Evolutionary conservation across 2,329 filamentous ascomycete species (phyloP), one percentile per base, ranked within the genome.

Genomic region (Colletotrichum viniferum): DNA sequence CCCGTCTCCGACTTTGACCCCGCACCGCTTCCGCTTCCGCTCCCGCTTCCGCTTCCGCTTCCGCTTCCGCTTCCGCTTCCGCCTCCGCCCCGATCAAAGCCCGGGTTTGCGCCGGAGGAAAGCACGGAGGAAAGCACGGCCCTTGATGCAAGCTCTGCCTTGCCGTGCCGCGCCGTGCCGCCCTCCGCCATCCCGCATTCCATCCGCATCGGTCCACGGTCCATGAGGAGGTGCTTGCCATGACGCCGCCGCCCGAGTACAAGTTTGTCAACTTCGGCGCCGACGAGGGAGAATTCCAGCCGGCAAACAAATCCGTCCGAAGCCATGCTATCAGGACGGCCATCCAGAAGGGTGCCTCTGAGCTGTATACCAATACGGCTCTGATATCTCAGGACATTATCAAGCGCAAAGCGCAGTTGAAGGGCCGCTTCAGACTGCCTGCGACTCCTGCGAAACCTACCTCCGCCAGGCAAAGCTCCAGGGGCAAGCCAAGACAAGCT

Each of bases 291-390:
- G 58, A 28, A 16, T 62, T 73, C 14, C 69, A 60, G 36, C 63
- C 73, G 8, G 76, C 76, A n/a, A 69, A 12, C 69, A 77, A 69
- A 30, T 65, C 72, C 5, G 62, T 63, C 13, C 66, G 77, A 2
- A 77, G 77, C 67, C 77, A 78, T 67, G 77, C 77, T 12, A 78
- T 78, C 38, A 64, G 64, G 21, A 77, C 73, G 4, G 77, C 76
- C 18, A 71, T 78, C 18, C 77, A 76, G 8, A 71, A 30, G 26
- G 68, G 61, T 30, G 24, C 62, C n/a, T 48, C 55, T 12, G 61
- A 73, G 30, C 28, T 74, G 36, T 58, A 52, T 4, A 30, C 62
- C 64, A 61, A 65, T n/a, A 75, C 52, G 32, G 72, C 72, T 10
- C 32, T 66, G 14, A 14, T 61, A 18, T 69, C 73, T 14, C 32